Conservation (phyloP, 2,329 filamentous ascomycete species). For the Colletotrichum sojae region DNA sequence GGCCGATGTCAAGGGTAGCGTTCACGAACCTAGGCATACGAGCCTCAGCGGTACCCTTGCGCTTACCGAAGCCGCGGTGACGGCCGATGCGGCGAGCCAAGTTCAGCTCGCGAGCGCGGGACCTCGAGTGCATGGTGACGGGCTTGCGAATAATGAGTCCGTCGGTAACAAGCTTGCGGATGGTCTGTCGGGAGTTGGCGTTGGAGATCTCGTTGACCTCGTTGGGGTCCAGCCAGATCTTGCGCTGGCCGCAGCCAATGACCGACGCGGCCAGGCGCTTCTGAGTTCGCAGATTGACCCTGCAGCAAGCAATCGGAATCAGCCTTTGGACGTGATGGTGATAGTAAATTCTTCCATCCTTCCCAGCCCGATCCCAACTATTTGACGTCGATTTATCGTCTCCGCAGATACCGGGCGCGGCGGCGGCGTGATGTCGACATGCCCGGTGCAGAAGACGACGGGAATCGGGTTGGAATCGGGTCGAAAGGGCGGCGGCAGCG, state of each 20-base stretch:
- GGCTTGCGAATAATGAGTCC: conserved; percentile 99
- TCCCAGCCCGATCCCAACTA: conserved; percentile 7
- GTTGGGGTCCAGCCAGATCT: conserved; percentile 99
- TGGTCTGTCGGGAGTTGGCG: conserved; percentile 99
- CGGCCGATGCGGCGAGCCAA: conserved; percentile 94
- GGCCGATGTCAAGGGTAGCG: conserved; percentile 4
- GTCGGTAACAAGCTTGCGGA: conserved; percentile 99
- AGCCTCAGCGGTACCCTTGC: conserved; percentile 99
- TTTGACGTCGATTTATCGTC: conserved; percentile 23
- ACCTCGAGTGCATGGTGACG: conserved; percentile 99
- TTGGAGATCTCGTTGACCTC: conserved; percentile 99
- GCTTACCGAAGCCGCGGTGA: conserved; percentile 99
- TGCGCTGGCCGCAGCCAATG: conserved; percentile 99
- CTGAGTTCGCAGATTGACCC: conserved; percentile 99
- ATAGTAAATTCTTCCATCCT: not conserved
- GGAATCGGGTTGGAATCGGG: conserved; percentile 32
- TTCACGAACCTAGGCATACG: conserved; percentile 94
- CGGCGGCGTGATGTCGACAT: conserved; percentile 10
- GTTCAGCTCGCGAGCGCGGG: conserved; percentile 94
- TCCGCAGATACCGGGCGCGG: conserved; percentile 17
- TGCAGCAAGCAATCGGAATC: conserved; percentile 57
- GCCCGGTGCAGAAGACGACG: conserved; percentile 26
- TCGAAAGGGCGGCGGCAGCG: conserved; percentile 16
- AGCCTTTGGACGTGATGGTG: conserved; percentile 22
- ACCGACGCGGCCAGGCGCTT: conserved; percentile 99